Percentiles rank a stretch among this genome's conserved stretches.
These are phyloP conservation scores for Phlyctochytrium bullatum DNA, from an alignment of 192 early-diverging fungal genomes.

Conservation along the genomic window DNA sequence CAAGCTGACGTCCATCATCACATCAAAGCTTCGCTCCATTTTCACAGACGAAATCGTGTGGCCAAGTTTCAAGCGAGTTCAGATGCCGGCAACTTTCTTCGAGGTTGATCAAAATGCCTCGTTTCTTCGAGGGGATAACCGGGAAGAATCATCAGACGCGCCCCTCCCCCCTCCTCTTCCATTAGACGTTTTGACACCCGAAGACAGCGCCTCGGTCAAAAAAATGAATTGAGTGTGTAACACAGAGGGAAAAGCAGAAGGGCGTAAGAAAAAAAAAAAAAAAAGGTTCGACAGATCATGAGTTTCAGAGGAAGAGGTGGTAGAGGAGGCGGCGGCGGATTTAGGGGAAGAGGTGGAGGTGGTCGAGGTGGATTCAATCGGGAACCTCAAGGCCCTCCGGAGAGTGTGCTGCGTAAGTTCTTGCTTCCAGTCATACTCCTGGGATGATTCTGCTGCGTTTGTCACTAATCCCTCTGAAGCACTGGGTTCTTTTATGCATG, in stretches of 20 bases:
- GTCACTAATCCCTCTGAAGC: conserved; percentile 37
- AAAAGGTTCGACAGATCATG: no score
- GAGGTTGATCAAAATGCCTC: no score
- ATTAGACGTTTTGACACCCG: no score
- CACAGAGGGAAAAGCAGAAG: no score
- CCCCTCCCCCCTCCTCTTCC: no score
- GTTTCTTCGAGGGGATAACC: not conserved
- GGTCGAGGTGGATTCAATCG: conserved; percentile 52
- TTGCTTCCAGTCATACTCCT: not conserved
- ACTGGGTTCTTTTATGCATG: conserved; percentile 88
- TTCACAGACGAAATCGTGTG: conserved; percentile 76
- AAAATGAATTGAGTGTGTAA: no score
- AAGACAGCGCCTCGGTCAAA: no score
- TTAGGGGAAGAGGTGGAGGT: conserved; percentile 44
- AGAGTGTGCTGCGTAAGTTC: conserved; percentile 61
- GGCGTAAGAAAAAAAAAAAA: no score
- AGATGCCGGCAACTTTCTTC: conserved; percentile 45
- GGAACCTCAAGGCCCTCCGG: conserved; percentile 70
- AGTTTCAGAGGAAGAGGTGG: conserved; percentile 39
- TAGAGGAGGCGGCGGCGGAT: conserved; percentile 47
- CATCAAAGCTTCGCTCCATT: conserved; percentile 59
- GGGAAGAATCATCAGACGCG: not conserved
- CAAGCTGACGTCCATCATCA: conserved; percentile 86
- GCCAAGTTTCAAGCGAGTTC: conserved; percentile 66
- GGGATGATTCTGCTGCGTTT: not conserved